Base-by-base conservation (phyloP, 805 yeast species). In the Candida morakotiae region DNA sequence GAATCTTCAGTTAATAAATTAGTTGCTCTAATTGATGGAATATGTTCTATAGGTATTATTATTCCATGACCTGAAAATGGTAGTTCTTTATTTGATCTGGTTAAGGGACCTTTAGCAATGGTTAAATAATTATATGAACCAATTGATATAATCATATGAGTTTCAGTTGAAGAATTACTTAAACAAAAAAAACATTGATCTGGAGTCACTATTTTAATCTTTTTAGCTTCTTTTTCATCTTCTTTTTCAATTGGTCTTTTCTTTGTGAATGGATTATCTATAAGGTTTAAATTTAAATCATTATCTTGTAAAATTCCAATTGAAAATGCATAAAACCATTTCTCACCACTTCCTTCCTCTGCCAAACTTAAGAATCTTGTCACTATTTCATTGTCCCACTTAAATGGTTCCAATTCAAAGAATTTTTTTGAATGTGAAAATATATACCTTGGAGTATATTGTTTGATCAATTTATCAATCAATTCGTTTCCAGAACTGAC, bases 31-130 rank as follows among this genome's bases (percentile, higher is more conserved):
- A 48, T 31, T 52, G 56, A 37, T 0, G 95, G 73, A 7, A 67
- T 64, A 54, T 88, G 97, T 15, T 81, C 78, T 14, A 89, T 74
- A 0, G 96, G 94, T 9, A 87, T 77, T 7, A 89, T 69, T 29
- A 88, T 64, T 16, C 86, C 85, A 63, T 88, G 96, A 0, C 94
- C 96, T 0, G 94, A 76, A 50, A 85, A 80, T 51, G 71, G 61
- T 3, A 72, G 58, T 3, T 62, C 59, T 10, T 64, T 63, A 9
- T 55, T 58, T 1, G 81, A 75, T 19, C 70, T 58, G 1, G 85
- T 75, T 14, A 88, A 58, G 0, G 97, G 96, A 0, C 97, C 97
- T 52, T 84, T 87, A 0, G 95, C 94, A 11, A 81, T 68, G 0
- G 96, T 81, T 40, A 88, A 35, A 53, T 87, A 88, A 0, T 78